Evolutionary conservation across 2,329 filamentous ascomycete species (phyloP).

Genomic region (Beauveria sp.): DNA sequence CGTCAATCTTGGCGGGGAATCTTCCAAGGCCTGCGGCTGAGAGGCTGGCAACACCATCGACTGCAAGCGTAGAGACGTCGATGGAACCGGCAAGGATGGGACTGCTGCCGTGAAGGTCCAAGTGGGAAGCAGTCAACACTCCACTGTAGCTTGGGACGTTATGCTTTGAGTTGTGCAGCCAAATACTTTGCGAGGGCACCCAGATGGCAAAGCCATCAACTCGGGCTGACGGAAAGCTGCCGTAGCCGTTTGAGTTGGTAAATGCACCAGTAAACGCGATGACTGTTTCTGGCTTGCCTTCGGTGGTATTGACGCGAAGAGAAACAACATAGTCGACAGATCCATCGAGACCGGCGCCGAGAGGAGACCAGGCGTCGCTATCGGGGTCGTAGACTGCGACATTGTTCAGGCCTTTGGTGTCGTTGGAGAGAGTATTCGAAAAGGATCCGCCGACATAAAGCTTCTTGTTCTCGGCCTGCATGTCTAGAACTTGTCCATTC

Average conservation of each 20-base stretch:
- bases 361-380: slow-evolving; percentile 63
- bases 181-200: slow-evolving; percentile 79
- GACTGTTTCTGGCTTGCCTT: slow-evolving; percentile 59
- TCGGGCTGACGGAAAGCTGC: slow-evolving; percentile 49
- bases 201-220: slow-evolving; percentile 80
- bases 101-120: slow-evolving; percentile 54
- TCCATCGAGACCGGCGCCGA: slow-evolving; percentile 83
- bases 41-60: slow-evolving; percentile 66
- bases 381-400: slow-evolving; percentile 68
- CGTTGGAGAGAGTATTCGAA: slow-evolving; percentile 58
- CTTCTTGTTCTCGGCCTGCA: slow-evolving; percentile 57
- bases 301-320: slow-evolving; percentile 70
- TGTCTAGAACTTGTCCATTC: slow-evolving; percentile 66
- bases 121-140: slow-evolving; percentile 58
- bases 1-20: slow-evolving; percentile 50
- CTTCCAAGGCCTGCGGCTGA: slow-evolving; percentile 43
- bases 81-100: slow-evolving; percentile 80
- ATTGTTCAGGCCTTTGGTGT: slow-evolving; percentile 59
- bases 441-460: slow-evolving; percentile 85
- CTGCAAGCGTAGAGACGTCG: slow-evolving; percentile 63
- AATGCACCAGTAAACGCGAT: slow-evolving; percentile 80
- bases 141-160: slow-evolving; percentile 62
- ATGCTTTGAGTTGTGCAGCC: slow-evolving; percentile 72
- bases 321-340: slow-evolving; percentile 67
- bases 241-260: slow-evolving; percentile 61